Evolutionary conservation across 2,329 filamentous ascomycete species (phyloP), one percentile per base, ranked within the genome.

Genomic region (Lecanicillium sp.): DNA sequence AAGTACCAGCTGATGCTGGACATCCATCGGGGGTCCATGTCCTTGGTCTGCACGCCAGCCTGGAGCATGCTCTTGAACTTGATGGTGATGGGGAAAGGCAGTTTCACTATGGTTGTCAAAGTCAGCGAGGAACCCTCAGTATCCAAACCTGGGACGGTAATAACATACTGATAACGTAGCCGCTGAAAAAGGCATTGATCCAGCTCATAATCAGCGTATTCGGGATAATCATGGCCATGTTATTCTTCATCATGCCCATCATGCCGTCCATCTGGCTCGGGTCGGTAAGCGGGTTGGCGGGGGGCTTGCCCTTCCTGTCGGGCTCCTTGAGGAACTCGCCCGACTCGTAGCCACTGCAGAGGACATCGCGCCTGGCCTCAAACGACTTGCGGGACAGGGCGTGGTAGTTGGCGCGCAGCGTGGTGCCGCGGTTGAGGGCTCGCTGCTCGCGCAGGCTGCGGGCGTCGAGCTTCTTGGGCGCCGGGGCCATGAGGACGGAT

Each of bases 231-330:
- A 97, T 98, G 48, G 92, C 90, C 85, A 98, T 95, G 59, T 98
- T 95, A 42, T 89, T 89, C 77, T 98, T 98, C 87, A 98, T 94
- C 87, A 95, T 95, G 50, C 92, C 90, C 92, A 98, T 98, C 92
- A 98, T 98, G 50, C 89, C 90, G 58, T 98, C 94, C 92, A 98
- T 98, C 42, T 87, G 87, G 34, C 84, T 84, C 17, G 94, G 94
- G 60, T 98, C 92, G 10, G 84, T 86, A 78, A 98, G 88, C 4
- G 92, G 92, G 64, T 97, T 98, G 28, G 87, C 79, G 15, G 88
- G 83, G 3, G 88, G 84, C 65, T 96, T 86, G 37, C 89, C 89
- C 57, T 84, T 81, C 54, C 72, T 78, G 39, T 92, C 86, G 2
- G 88, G 89, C 46, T 94, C 86, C 59, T 95, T 96, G 34, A 98